Evolutionary conservation across 177 flowering plant species (phyloP).

Genomic region (Telopea speciosissima): DNA sequence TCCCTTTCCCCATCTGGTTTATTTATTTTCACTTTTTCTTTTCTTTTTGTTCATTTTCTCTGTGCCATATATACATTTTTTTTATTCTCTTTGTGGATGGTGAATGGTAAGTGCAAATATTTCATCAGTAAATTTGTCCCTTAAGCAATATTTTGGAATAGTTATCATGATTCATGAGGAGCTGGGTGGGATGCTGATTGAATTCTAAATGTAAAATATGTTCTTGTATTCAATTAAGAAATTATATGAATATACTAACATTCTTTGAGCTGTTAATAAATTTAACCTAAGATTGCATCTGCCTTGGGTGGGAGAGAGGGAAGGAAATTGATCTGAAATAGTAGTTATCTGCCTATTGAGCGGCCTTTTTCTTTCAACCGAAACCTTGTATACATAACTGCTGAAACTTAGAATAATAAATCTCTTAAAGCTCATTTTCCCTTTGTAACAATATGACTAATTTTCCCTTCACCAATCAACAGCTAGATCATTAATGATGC

Average conservation of each 20-base stretch:
- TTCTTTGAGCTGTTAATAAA: neutral
- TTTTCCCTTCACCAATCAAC: too few species aligned
- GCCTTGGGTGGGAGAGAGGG: neutral
- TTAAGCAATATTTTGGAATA: neutral
- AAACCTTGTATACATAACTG: too few species aligned
- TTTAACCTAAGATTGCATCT: neutral
- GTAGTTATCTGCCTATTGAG: too few species aligned
- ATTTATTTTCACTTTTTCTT: neutral
- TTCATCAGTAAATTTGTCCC: neutral
- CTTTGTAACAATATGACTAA: too few species aligned
- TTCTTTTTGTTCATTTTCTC: constrained; percentile 2
- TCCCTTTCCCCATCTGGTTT: neutral
- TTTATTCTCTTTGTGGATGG: neutral
- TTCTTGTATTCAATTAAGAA: neutral
- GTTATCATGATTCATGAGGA: neutral
- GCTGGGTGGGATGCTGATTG: neutral
- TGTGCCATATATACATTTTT: neutral
- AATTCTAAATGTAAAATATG: neutral
- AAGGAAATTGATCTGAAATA: too few species aligned
- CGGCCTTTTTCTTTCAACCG: too few species aligned
- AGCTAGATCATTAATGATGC: too few species aligned
- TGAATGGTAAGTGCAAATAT: neutral
- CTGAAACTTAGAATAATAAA: too few species aligned
- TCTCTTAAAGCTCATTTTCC: too few species aligned
- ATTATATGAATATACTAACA: neutral